Evolutionary conservation across 2,329 filamentous ascomycete species (phyloP).

Genomic region (Endocalyx cinctus): DNA sequence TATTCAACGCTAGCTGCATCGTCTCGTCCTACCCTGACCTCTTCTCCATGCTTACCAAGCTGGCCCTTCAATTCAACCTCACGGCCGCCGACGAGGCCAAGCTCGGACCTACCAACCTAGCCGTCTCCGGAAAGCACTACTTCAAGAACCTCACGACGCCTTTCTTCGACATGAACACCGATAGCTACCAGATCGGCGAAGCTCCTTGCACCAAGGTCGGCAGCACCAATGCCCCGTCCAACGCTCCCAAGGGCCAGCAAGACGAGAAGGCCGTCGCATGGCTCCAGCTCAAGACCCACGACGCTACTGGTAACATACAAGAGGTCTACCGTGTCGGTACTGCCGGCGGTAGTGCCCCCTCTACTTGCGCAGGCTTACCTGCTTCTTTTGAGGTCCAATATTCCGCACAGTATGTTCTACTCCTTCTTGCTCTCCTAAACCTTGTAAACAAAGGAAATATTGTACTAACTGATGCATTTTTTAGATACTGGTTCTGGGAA

Average conservation of each 20-base stretch:
- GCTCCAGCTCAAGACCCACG: constrained; percentile 64
- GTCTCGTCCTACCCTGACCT: constrained; percentile 66
- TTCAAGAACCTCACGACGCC: constrained; percentile 69
- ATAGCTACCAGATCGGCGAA: constrained; percentile 51
- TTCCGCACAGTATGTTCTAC: constrained; percentile 71
- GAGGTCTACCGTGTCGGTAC: constrained; percentile 83
- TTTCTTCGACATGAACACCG: constrained; percentile 72
- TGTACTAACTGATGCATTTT: too few species aligned
- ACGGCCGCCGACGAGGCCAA: constrained; percentile 27
- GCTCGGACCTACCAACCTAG: constrained; percentile 55
- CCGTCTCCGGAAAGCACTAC: constrained; percentile 73
- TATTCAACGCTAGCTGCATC: constrained; percentile 85
- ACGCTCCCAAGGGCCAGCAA: constrained; percentile 53
- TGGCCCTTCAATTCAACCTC: constrained; percentile 64
- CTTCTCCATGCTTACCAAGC: constrained; percentile 57
- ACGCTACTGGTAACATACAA: constrained; percentile 59
- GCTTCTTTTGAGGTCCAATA: constrained; percentile 71
- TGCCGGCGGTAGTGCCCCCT: constrained; percentile 71
- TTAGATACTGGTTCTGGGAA: constrained; percentile 29
- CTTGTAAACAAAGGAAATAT: too few species aligned
- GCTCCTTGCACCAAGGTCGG: constrained; percentile 59
- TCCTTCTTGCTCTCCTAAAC: not conserved
- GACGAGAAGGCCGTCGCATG: constrained; percentile 72
- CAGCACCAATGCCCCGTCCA: constrained; percentile 57
- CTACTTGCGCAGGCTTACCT: constrained; percentile 63